A percentile compares a stretch with the other conserved stretches of the same genome.
phyloP scores from a whole-genome alignment of 2,329 filamentous ascomycete species.

The Penicillium occitanis region DNA sequence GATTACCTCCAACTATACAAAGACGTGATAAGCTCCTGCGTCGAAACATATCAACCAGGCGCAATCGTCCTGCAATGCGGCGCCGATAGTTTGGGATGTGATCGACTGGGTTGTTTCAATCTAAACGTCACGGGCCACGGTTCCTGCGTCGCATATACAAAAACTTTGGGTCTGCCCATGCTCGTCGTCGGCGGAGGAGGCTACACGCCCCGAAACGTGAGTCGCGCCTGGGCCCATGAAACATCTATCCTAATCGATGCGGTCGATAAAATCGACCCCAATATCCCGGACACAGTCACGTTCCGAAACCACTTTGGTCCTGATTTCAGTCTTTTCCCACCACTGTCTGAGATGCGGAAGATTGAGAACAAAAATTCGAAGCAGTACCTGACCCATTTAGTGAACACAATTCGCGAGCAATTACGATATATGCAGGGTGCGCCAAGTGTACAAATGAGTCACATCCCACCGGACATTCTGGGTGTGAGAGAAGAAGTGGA shows the following conservation, averaged over 20 bases:
- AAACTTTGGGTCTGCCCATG: constrained; percentile 74
- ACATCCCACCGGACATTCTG: constrained; percentile 74
- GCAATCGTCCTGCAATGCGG: constrained; percentile 95
- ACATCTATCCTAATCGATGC: constrained; percentile 84
- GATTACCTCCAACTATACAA: constrained; percentile 87
- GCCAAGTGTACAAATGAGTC: constrained; percentile 81
- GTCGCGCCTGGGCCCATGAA: constrained; percentile 94
- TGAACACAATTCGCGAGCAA: constrained; percentile 79
- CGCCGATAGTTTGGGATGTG: constrained; percentile 89
- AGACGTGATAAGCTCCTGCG: constrained; percentile 72
- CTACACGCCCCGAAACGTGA: constrained; percentile 95
- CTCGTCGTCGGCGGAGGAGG: constrained; percentile 92
- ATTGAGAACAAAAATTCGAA: constrained; percentile 76
- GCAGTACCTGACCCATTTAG: constrained; percentile 72
- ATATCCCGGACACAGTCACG: constrained; percentile 76
- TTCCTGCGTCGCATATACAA: constrained; percentile 85
- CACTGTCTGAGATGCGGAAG: constrained; percentile 68
- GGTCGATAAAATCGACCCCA: constrained; percentile 66
- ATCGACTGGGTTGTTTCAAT: constrained; percentile 93
- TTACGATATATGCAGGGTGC: constrained; percentile 79
- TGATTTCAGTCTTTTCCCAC: constrained; percentile 83
- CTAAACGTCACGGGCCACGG: constrained; percentile 94
- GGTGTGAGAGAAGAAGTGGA: constrained; percentile 53
- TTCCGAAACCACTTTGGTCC: constrained; percentile 87
- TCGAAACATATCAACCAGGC: constrained; percentile 80